phyloP scores from a whole-genome alignment of 257 asterid species.

The Euphrasia confusa region DNA sequence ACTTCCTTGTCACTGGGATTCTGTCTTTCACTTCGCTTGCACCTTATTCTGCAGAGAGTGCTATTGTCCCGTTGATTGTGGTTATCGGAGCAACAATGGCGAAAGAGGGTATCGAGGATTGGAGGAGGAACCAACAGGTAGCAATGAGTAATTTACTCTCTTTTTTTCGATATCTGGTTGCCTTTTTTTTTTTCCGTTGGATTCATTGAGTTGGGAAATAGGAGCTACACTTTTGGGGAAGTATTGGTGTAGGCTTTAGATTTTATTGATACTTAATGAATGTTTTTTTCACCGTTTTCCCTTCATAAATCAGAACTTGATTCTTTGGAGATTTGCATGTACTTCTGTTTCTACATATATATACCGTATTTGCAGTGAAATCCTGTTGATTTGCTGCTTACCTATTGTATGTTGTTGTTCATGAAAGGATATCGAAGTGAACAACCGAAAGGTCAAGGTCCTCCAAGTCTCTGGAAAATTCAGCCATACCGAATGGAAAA shows the following conservation, averaged over 20 bases:
- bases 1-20: constrained; percentile 54
- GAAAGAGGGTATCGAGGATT: constrained; percentile 67
- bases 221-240: constrained; percentile 5
- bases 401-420: neutral
- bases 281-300: constrained; percentile 3
- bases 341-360: neutral
- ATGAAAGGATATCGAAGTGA: constrained; percentile 53
- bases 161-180: neutral
- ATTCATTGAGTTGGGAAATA: neutral
- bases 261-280: constrained; percentile 19
- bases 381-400: neutral
- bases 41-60: constrained; percentile 51
- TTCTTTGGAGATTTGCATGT: too few species aligned
- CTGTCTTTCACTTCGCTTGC: constrained; percentile 57
- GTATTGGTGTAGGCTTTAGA: constrained; percentile 20
- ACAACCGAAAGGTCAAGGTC: constrained; percentile 55
- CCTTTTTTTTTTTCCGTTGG: neutral
- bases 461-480: constrained; percentile 42
- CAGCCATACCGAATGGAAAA: constrained; percentile 47
- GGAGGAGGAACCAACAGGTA: constrained; percentile 65
- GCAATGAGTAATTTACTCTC: neutral
- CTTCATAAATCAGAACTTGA: too few species aligned
- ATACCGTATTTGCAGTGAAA: neutral
- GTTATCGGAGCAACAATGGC: constrained; percentile 62
- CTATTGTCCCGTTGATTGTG: constrained; percentile 53